phyloP scores from a whole-genome alignment of 2,329 filamentous ascomycete species.

The Fusarium solani-melongenae region DNA sequence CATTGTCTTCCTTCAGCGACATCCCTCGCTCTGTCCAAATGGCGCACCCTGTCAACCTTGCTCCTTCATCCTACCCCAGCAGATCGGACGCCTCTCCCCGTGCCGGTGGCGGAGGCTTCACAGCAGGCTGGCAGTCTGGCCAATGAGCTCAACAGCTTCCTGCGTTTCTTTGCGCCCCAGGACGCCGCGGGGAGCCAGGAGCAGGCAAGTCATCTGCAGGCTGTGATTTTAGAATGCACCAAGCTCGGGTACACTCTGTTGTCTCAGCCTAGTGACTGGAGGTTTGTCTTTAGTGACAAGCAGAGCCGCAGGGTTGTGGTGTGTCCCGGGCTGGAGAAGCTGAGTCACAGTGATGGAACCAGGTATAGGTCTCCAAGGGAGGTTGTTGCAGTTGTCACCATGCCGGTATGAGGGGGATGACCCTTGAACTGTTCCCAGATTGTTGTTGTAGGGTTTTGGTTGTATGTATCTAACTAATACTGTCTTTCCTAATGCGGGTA shows the following conservation, averaged over 20 bases:
- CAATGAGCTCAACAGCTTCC: slow-evolving; percentile 47
- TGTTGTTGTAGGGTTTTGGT: neutral
- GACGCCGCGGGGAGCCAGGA: slow-evolving; percentile 42
- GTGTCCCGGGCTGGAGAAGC: slow-evolving; percentile 46
- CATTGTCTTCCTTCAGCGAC: neutral
- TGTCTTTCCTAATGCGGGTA: neutral
- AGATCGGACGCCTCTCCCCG: slow-evolving; percentile 49
- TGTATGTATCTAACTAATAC: neutral
- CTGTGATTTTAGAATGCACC: slow-evolving; percentile 53
- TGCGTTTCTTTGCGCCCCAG: slow-evolving; percentile 47
- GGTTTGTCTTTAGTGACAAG: slow-evolving; percentile 41
- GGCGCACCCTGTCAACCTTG: slow-evolving; percentile 56
- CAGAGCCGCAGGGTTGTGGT: slow-evolving; percentile 33
- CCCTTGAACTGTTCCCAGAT: neutral
- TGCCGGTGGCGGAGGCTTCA: slow-evolving; percentile 43
- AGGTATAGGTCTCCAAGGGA: slow-evolving; percentile 34
- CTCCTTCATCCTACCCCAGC: slow-evolving; percentile 53
- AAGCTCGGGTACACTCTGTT: slow-evolving; percentile 55
- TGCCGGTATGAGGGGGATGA: neutral
- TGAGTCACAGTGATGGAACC: slow-evolving; percentile 40
- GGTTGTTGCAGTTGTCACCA: slow-evolving; percentile 34
- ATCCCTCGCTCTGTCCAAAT: slow-evolving; percentile 51
- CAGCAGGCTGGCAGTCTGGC: slow-evolving; percentile 48
- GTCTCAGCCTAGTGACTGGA: slow-evolving; percentile 56
- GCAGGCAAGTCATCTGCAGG: slow-evolving; percentile 53